These are phyloP conservation scores for Grifola frondosa DNA, from an alignment of 1,284 basidiomycete genomes.

Conservation along the genomic window DNA sequence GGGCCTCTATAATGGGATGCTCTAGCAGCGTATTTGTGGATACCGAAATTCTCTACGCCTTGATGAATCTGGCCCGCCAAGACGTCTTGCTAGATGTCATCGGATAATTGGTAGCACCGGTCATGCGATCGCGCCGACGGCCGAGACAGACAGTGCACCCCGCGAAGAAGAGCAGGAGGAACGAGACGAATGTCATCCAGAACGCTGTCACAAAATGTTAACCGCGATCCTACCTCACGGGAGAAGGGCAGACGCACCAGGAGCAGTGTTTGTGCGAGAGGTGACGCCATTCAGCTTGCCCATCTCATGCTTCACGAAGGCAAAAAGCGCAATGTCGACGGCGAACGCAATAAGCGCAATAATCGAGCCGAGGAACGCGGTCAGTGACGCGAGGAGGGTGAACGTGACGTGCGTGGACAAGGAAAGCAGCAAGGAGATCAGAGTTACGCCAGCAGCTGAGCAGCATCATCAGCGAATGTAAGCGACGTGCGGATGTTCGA, in stretches of 20 bases:
- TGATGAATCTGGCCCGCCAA: no score
- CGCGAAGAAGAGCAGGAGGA: slow-evolving; percentile 61
- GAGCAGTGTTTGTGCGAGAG: slow-evolving; percentile 51
- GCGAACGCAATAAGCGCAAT: slow-evolving; percentile 69
- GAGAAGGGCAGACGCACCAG: slow-evolving; percentile 43
- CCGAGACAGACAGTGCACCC: slow-evolving; percentile 72
- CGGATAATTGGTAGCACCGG: slow-evolving; percentile 28
- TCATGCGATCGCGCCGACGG: slow-evolving; percentile 42
- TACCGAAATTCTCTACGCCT: no score
- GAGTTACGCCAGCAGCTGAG: slow-evolving; percentile 59
- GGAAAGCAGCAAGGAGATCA: slow-evolving; percentile 62
- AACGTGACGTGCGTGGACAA: slow-evolving; percentile 61
- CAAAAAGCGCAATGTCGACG: slow-evolving; percentile 73
- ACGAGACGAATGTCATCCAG: slow-evolving; percentile 71
- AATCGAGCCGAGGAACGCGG: slow-evolving; percentile 64
- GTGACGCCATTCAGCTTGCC: slow-evolving; percentile 43
- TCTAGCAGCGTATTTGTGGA: no score
- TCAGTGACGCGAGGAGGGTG: slow-evolving; percentile 57
- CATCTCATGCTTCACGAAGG: slow-evolving; percentile 56
- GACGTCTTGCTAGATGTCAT: no score
- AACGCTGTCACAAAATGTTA: slow-evolving; percentile 46
- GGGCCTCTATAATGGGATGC: no score
- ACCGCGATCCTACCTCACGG: slow-evolving; percentile 2
- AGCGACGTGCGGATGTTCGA: slow-evolving; percentile 1
- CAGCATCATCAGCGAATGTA: slow-evolving; percentile 4